phyloP scores from a whole-genome alignment of 2,329 filamentous ascomycete species.

The Alternaria viburni region DNA sequence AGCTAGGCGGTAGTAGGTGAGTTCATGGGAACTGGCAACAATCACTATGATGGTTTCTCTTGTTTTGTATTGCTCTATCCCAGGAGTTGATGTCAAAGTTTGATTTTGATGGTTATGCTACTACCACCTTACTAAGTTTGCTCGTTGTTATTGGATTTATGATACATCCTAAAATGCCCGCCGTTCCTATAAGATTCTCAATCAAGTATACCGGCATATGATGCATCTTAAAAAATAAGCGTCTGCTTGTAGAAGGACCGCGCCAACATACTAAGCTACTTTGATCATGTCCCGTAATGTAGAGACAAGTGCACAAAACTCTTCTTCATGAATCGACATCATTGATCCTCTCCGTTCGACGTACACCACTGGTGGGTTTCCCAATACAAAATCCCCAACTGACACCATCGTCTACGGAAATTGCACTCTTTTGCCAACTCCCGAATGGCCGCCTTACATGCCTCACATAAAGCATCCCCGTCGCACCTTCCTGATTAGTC shows the following conservation, averaged over 20 bases:
- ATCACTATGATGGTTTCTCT: background rate
- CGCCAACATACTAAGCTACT: background rate
- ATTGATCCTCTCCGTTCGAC: background rate
- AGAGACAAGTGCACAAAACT: background rate
- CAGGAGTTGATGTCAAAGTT: background rate
- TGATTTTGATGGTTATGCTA: background rate
- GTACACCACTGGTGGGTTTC: background rate
- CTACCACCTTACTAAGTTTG: background rate
- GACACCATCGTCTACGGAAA: background rate
- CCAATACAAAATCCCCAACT: background rate
- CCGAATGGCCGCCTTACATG: background rate
- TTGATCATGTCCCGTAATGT: background rate
- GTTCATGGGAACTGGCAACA: background rate
- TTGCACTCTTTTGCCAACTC: background rate
- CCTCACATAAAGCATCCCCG: background rate
- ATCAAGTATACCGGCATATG: background rate
- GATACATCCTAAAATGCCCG: background rate
- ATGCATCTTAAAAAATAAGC: background rate
- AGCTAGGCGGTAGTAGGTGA: background rate
- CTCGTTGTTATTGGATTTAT: background rate
- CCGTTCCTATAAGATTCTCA: background rate
- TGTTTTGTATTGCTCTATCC: background rate
- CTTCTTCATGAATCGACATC: background rate
- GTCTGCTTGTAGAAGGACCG: background rate
- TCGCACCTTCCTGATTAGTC: background rate